Evolutionary conservation across 1,284 basidiomycete genomes (phyloP).

Genomic region (Mycosarcoma mackinlayi): DNA sequence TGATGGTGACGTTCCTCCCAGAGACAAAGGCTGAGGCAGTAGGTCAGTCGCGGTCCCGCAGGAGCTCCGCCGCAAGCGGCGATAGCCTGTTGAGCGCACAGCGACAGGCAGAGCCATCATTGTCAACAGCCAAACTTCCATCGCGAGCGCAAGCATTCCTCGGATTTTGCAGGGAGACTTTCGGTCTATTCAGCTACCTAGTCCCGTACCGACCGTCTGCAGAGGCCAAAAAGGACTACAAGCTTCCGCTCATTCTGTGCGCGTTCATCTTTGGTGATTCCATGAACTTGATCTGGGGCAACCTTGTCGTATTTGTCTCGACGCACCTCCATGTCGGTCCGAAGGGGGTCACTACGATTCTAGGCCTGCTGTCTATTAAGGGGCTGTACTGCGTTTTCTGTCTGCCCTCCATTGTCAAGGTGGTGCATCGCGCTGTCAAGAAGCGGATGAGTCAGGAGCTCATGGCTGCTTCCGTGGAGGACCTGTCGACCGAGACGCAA

Average conservation of each 20-base stretch:
- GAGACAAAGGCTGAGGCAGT: slow-evolving; percentile 15
- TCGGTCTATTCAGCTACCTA: slow-evolving; percentile 27
- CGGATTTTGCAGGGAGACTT: slow-evolving; percentile 5
- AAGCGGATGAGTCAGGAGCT: slow-evolving; percentile 27
- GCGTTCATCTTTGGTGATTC: slow-evolving; percentile 24
- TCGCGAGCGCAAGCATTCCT: not conserved
- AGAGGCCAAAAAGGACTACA: slow-evolving; percentile 24
- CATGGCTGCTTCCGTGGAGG: not conserved
- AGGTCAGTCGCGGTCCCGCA: not conserved
- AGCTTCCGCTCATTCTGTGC: slow-evolving; percentile 29
- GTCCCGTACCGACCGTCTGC: slow-evolving; percentile 25
- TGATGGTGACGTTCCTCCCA: slow-evolving; percentile 12
- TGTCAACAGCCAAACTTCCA: not conserved
- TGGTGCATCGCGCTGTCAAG: slow-evolving; percentile 17
- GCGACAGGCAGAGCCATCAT: not conserved
- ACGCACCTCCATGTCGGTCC: slow-evolving; percentile 36
- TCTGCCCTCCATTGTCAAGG: slow-evolving; percentile 23
- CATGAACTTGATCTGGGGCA: slow-evolving; percentile 23
- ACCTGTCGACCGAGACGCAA: slow-evolving; percentile 3
- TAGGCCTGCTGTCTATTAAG: slow-evolving; percentile 26
- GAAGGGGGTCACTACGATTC: slow-evolving; percentile 14
- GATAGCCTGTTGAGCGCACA: not conserved
- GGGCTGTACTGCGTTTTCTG: slow-evolving; percentile 22
- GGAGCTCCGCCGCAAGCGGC: slow-evolving; percentile 16
- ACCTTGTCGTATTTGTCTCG: slow-evolving; percentile 33